Evolutionary conservation across 2,329 filamentous ascomycete species (phyloP).

Genomic region (Dryadomyces quercivorus): DNA sequence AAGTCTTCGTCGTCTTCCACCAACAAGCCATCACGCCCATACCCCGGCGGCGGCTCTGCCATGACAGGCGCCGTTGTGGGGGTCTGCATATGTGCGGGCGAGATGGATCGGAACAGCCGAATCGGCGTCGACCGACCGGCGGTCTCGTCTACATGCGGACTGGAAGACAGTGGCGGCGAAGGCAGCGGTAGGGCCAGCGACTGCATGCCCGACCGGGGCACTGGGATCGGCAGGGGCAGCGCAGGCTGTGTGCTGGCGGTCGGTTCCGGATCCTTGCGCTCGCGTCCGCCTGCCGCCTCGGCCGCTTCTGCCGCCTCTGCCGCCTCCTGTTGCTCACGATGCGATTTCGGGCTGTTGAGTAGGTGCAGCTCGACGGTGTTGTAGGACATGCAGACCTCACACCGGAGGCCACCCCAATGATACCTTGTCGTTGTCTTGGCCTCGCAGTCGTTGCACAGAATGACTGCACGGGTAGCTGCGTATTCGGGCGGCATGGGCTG

Average conservation of each 20-base stretch:
- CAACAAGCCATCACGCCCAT: slow-evolving; percentile 9
- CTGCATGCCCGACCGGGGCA: neutral
- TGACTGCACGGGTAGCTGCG: slow-evolving; percentile 62
- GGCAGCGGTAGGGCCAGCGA: neutral
- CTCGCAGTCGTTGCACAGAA: slow-evolving; percentile 91
- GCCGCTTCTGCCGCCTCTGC: neutral
- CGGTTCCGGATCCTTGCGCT: neutral
- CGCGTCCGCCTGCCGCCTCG: neutral
- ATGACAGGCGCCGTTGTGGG: slow-evolving; percentile 3
- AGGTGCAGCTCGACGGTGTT: slow-evolving; percentile 53
- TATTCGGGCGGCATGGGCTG: slow-evolving; percentile 92
- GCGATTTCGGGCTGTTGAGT: slow-evolving; percentile 34
- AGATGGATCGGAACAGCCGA: slow-evolving; percentile 29
- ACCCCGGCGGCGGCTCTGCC: slow-evolving; percentile 10
- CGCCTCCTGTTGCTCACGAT: slow-evolving; percentile 9
- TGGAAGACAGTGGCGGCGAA: slow-evolving; percentile 1
- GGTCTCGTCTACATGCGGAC: neutral
- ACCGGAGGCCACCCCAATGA: slow-evolving; percentile 92
- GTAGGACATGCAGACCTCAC: slow-evolving; percentile 58
- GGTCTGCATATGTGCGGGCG: slow-evolving; percentile 11
- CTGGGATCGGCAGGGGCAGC: neutral
- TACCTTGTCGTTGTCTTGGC: slow-evolving; percentile 77
- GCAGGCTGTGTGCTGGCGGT: neutral
- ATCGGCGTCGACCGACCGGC: neutral
- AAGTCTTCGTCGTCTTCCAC: slow-evolving; percentile 29